Base-by-base conservation (phyloP, 176 grass and related monocot species). In the Musa itinerans region DNA sequence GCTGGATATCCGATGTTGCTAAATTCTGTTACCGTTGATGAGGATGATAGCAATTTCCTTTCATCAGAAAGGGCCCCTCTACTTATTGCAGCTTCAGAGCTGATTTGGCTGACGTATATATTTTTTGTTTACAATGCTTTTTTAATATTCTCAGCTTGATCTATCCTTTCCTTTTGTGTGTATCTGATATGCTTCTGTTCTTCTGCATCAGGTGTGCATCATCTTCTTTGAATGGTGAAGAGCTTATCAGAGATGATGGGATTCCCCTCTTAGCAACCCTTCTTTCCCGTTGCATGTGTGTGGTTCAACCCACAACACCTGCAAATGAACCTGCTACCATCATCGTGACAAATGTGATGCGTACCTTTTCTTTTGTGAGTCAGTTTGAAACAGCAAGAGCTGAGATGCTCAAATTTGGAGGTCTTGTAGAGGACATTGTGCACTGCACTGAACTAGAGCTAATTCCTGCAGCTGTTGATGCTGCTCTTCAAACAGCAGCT, bases 1-100 rank as follows among this genome's bases (percentile, higher is more conserved):
- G 95, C 95, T 76, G 95, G 95, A 71, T 99, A 99, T 78, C 95
- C 95, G 27, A 99, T 99, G 95, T 80, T 99, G 82, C 83, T 99
- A 71, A 99, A 87, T 86, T 87, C 95, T 71, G 86, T 94, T 72
- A 94, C 90, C 53, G 86, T 99, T 80, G 95, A 99, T 54, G 94
- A 94, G 81, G 80, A 88, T 76, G 95, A 94, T 68, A 99, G 78
- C 83, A 99, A 94, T 81, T 99, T 94, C 59, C 95, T 99, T 84
- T 99, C 95, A 78, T 91, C 90, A 82, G 95, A 99, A 72, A 92
- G 95, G 73, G 86, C 77, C 52, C 90, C 95, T 63, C 84, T 99
- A 83, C 63, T 99, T 52, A 92, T 92, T 85, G 86, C 95, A 63
- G 90, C 95, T 85, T 99, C 95, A 52, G 95, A 99, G 80, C 78